phyloP scores from a whole-genome alignment of 1,139 yeast species.

The Candida sp. region DNA sequence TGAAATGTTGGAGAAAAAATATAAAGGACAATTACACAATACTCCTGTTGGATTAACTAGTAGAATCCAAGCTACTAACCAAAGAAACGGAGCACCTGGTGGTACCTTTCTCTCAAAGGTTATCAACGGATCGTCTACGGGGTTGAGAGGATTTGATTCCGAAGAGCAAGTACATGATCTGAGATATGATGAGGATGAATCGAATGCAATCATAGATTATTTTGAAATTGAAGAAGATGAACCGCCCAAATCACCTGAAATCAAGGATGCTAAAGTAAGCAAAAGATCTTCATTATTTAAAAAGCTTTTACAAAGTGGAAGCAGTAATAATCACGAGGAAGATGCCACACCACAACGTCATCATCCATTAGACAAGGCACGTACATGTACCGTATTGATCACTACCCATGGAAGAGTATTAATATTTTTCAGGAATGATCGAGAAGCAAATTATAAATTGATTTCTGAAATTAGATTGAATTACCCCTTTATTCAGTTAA shows the following conservation, averaged over 20 bases:
- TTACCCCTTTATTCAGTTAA: slow-evolving; percentile 48
- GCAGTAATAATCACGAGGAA: slow-evolving; percentile 14
- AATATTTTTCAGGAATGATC: slow-evolving; percentile 38
- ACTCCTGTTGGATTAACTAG: slow-evolving; percentile 49
- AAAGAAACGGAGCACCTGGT: slow-evolving; percentile 13
- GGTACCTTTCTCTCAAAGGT: slow-evolving; percentile 49
- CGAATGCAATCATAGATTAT: slow-evolving; percentile 27
- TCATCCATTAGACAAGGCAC: slow-evolving; percentile 32
- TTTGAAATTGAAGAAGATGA: slow-evolving; percentile 18
- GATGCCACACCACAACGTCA: slow-evolving; percentile 12
- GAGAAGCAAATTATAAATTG: slow-evolving; percentile 30
- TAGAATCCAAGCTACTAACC: slow-evolving; percentile 18
- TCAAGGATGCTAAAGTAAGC: slow-evolving; percentile 7
- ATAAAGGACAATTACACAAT: slow-evolving; percentile 55
- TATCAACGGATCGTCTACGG: slow-evolving; percentile 45
- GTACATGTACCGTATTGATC: slow-evolving; percentile 46
- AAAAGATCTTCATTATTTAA: slow-evolving; percentile 21
- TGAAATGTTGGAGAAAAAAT: slow-evolving; percentile 52
- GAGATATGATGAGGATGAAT: slow-evolving; percentile 18
- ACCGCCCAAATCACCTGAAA: slow-evolving; percentile 4
- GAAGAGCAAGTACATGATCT: slow-evolving; percentile 8
- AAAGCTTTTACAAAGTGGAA: slow-evolving; percentile 18
- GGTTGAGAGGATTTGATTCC: slow-evolving; percentile 21
- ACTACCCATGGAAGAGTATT: slow-evolving; percentile 58
- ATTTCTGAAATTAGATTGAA: slow-evolving; percentile 48